Evolutionary conservation across 2,329 filamentous ascomycete species (phyloP), one percentile per base, ranked within the genome.

Genomic region (Hypoxylon sp.): DNA sequence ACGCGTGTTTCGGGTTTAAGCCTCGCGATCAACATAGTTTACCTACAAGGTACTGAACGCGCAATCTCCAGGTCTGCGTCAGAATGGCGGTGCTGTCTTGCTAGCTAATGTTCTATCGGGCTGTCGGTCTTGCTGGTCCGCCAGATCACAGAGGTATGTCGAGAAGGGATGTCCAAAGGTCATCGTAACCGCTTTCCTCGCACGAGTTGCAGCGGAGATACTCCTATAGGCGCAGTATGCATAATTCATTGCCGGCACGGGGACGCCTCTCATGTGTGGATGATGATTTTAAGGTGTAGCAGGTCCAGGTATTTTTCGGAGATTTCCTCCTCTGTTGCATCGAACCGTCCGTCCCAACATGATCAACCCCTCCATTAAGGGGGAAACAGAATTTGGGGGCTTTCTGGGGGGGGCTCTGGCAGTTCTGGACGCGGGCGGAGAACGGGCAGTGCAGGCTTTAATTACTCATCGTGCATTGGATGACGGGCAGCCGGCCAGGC

Each of bases 221-320:
- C 18, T 35, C 18, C 31, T 6, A n/a, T n/a, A 35, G 31, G 31
- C 21, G 42, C 49, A 48, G 48, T 31, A 55, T 37, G 23, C 31
- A 52, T n/a, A 7, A 38, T 17, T 17, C 47, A 50, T 45, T 41
- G 33, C 41, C 41, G 35, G 37, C 41, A 48, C 42, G 54, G 37
- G 33, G 50, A 42, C 41, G 49, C 51, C 21, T 48, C n/a, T 55
- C 53, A 55, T 50, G 35, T 50, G 42, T 43, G 55, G 38, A 41
- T 43, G 35, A 49, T 54, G 9, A 45, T 29, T 27, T n/a, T 11
- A 11, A 35, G 37, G 15, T 17, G 11, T 18, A 40, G 18, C 26
- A 38, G 33, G 31, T 40, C 41, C 38, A 55, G 55, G 52, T 61
- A 49, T 61, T 54, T 61, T 54, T 61, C 54, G 58, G 57, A 56